Evolutionary conservation across 129 eudicot genomes (phyloP).

Genomic region (Rutidosis leptorrhynchoides): DNA sequence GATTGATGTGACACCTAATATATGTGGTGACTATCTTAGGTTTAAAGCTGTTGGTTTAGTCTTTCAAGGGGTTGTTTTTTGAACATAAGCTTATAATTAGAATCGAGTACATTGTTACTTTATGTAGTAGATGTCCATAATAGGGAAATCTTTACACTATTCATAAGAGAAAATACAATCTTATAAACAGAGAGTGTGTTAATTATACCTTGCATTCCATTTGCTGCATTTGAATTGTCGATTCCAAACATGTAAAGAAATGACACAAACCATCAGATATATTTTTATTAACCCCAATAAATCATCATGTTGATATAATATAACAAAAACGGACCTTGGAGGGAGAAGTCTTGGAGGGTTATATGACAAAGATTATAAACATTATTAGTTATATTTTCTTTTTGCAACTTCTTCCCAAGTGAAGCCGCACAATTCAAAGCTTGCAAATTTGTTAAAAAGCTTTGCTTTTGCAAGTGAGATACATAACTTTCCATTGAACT

Average conservation of each 20-base stretch:
- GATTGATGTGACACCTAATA: too few relatives aligned
- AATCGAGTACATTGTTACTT: too few relatives aligned
- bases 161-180: background rate
- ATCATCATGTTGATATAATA: background rate
- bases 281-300: constrained; percentile 5
- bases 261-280: constrained; percentile 33
- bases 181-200: constrained; percentile 2
- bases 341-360: constrained; percentile 87
- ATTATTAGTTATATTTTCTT: constrained; percentile 65
- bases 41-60: too few relatives aligned
- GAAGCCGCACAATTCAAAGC: constrained; percentile 96
- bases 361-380: constrained; percentile 73
- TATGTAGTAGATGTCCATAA: background rate
- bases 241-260: constrained; percentile 39
- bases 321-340: constrained; percentile 61
- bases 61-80: too few relatives aligned
- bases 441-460: constrained; percentile 90
- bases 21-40: too few relatives aligned
- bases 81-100: background rate
- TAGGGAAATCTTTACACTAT: background rate
- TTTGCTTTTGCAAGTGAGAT: constrained; percentile 85
- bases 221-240: constrained; percentile 42
- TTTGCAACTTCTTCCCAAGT: constrained; percentile 71
- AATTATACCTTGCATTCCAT: constrained; percentile 62
- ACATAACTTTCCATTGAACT: constrained; percentile 56